Evolutionary conservation across 805 yeast genomes (phyloP), one percentile per base, ranked within the genome.

Genomic region (Kodamaea laetipori): DNA sequence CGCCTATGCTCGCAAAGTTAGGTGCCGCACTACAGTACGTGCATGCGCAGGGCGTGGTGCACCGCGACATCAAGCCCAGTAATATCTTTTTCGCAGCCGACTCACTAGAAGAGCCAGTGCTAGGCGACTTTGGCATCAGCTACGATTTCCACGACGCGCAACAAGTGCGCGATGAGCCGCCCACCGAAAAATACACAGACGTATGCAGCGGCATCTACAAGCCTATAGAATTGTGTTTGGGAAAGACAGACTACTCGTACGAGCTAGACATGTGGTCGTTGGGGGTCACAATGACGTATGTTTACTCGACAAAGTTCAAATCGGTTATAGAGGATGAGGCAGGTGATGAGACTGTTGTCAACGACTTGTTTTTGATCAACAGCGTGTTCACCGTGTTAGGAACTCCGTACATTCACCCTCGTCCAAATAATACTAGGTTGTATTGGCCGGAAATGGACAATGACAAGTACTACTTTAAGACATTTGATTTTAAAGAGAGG

Each of bases 201-300:
- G 81, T 88, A 3, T 74, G 84, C 15, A 82, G 90, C 0, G 81
- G 83, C 1, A 70, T 71, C 25, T 88, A 78, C 62, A 81, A 84
- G 47, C 82, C 94, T 0, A 92, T 95, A 0, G 95, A 87, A 55
- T 63, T 84, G 37, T 66, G 86, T 32, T 74, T 85, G 39, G 86
- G 87, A 0, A 62, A 76, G n/a, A 48, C 67, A 1, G 67, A 71
- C 46, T 87, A 87, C 55, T 64, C 74, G 2, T 58, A 56, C 27
- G 78, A 72, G 30, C 67, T 86, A 6, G 95, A 87, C 53, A 67
- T 85, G 11, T 87, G 95, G 95, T 67, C 86, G 1, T 57, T 78
- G 13, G 95, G 88, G 0, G 74, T 88, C 8, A 54, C 86, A 2
- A 52, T 82, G 38, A 77, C 82, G n/a, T 58, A 75, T 35, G 50